These are phyloP conservation scores for Colletotrichum sp. DNA, from an alignment of 2,329 filamentous ascomycete genomes.

Conservation along the genomic window DNA sequence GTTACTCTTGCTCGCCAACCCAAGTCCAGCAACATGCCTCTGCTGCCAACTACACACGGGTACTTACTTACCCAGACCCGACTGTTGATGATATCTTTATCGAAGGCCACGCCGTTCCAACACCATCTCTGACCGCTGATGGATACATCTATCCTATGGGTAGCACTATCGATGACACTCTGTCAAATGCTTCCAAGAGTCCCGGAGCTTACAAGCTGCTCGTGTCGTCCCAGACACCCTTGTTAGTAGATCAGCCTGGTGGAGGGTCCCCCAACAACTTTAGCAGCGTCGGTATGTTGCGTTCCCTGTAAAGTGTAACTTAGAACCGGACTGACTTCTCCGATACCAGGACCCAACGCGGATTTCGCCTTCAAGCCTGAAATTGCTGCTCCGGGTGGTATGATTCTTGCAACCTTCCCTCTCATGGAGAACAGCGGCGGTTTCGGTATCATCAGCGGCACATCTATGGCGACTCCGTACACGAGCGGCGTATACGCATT, in stretches of 20 bases:
- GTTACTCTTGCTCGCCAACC: not conserved
- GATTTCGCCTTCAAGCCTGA: conserved; percentile 32
- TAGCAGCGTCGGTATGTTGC: conserved; percentile 8
- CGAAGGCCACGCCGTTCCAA: conserved; percentile 5
- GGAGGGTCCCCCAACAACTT: conserved; percentile 17
- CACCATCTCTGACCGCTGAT: not conserved
- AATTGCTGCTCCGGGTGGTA: conserved; percentile 37
- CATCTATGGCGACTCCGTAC: conserved; percentile 41
- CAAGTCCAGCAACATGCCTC: not conserved
- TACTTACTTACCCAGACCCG: conserved; percentile 17
- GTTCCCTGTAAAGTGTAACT: not conserved
- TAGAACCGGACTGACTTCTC: too few relatives aligned
- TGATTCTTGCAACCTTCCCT: conserved; percentile 39
- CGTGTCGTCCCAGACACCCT: not conserved
- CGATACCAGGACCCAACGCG: not conserved
- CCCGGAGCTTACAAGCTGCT: not conserved
- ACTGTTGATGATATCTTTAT: conserved; percentile 6
- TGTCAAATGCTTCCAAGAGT: not conserved
- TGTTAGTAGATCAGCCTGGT: conserved; percentile 1
- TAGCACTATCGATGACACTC: not conserved
- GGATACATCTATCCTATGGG: conserved; percentile 10
- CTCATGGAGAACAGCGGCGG: conserved; percentile 27
- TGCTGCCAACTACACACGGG: conserved; percentile 4
- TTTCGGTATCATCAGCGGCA: conserved; percentile 38
- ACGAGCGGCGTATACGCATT: conserved; percentile 37